Percentiles rank a stretch among this genome's conserved stretches.
Evolutionary conservation across 169 alveolate genomes (phyloP).

Genomic region (Miamiensis avidus): DNA sequence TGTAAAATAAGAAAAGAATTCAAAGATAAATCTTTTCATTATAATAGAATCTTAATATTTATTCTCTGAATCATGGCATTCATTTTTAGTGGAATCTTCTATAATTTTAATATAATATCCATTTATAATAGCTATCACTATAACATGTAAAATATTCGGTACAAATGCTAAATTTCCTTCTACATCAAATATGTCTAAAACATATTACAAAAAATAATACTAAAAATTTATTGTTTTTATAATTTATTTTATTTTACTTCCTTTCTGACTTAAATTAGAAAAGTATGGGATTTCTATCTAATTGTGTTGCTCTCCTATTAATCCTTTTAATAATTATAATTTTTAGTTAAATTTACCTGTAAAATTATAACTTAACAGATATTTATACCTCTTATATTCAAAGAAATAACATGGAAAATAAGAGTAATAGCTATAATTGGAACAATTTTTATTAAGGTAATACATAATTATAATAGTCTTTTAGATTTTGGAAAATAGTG

Average conservation of each 20-base stretch:
- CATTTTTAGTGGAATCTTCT: conserved; percentile 12
- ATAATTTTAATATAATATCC: conserved; percentile 11
- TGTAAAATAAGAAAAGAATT: conserved; percentile 29
- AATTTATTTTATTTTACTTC: no score
- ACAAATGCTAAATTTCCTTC: neutral
- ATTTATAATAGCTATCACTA: conserved; percentile 16
- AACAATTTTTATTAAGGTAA: neutral
- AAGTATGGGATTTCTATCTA: neutral
- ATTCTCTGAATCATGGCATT: conserved; percentile 23
- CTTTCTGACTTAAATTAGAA: conserved; percentile 1
- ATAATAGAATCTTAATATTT: conserved; percentile 28
- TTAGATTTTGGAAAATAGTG: conserved; percentile 1
- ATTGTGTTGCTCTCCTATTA: neutral
- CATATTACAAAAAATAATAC: neutral
- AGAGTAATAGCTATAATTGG: conserved; percentile 16
- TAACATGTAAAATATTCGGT: conserved; percentile 26
- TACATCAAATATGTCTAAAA: conserved; percentile 2
- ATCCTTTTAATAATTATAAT: neutral
- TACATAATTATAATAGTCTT: neutral
- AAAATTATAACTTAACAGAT: neutral
- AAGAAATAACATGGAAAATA: conserved; percentile 15
- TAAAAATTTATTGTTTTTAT: no score
- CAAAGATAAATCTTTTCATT: conserved; percentile 36
- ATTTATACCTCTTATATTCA: conserved; percentile 27
- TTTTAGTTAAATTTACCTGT: neutral